These are phyloP conservation scores for Apiospora pterosperma DNA, from an alignment of 2,329 filamentous ascomycete genomes.

Conservation along the genomic window DNA sequence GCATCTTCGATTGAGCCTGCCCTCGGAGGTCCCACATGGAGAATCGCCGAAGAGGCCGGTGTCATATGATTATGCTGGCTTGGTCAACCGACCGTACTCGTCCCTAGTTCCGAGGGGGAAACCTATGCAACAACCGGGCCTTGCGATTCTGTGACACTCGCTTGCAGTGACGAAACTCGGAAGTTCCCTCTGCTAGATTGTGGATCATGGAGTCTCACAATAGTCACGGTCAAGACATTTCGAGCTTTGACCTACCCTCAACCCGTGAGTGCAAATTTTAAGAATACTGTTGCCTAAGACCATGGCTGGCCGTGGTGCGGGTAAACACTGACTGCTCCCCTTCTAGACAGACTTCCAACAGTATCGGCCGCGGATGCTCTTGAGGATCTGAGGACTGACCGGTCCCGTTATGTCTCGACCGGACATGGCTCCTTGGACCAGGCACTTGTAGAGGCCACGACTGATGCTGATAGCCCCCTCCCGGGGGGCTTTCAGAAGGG, in stretches of 20 bases:
- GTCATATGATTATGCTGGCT: conserved; percentile 1
- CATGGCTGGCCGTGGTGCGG: background rate
- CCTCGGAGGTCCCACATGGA: background rate
- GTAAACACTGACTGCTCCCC: conserved; percentile 12
- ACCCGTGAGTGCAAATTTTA: conserved; percentile 42
- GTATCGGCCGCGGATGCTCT: conserved; percentile 73
- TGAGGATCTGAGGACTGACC: conserved; percentile 51
- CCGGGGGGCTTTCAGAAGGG: conserved; percentile 66
- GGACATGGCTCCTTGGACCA: conserved; percentile 52
- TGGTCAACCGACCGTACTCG: background rate
- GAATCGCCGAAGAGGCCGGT: background rate
- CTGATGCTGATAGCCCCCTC: conserved; percentile 9
- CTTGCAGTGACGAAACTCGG: background rate
- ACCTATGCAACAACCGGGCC: background rate
- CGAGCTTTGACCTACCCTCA: conserved; percentile 54
- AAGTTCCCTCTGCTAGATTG: background rate
- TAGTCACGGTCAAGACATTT: conserved; percentile 57
- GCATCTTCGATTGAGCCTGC: background rate
- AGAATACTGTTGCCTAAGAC: background rate
- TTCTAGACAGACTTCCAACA: conserved; percentile 69
- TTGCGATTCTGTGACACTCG: background rate
- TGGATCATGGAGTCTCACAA: conserved; percentile 53
- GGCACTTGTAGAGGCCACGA: conserved; percentile 33
- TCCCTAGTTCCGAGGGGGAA: background rate
- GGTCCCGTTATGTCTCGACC: conserved; percentile 51